phyloP scores from a whole-genome alignment of 2,329 filamentous ascomycete genomes.

The Colletotrichum viniferum region DNA sequence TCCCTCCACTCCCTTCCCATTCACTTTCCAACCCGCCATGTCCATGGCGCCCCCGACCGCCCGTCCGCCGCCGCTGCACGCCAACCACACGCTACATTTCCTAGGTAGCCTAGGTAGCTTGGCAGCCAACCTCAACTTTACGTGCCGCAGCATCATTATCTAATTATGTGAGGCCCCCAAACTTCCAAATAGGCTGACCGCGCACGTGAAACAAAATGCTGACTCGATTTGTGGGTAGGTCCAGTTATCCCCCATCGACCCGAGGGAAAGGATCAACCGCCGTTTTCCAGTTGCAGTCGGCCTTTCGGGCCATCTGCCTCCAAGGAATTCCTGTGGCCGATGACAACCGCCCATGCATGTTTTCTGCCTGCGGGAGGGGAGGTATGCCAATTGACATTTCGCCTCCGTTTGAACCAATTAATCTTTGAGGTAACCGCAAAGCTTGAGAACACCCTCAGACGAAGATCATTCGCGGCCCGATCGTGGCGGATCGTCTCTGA shows the following conservation, averaged over 20 bases:
- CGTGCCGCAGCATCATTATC: not conserved
- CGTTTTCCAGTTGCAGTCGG: not conserved
- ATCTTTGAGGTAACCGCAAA: not conserved
- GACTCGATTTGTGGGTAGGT: constrained; percentile 15
- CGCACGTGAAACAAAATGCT: constrained; percentile 11
- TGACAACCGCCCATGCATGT: not conserved
- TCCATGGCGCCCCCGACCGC: not conserved
- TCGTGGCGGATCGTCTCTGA: not conserved
- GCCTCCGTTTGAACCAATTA: not conserved
- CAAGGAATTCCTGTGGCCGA: not conserved
- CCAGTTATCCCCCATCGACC: not conserved
- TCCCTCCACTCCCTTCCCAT: not conserved
- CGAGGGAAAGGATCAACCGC: not conserved
- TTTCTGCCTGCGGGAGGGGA: not conserved
- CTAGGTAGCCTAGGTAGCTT: not conserved
- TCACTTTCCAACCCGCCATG: not conserved
- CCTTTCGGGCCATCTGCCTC: not conserved
- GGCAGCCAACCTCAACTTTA: not conserved
- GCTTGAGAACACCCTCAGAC: not conserved
- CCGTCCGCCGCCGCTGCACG: not conserved
- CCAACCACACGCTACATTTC: not conserved
- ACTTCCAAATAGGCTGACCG: not conserved
- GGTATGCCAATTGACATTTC: not conserved
- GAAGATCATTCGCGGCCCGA: not conserved
- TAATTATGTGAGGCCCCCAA: not conserved